Percentiles rank a stretch among this genome's conserved stretches.
Conservation (phyloP, 2,329 filamentous ascomycete species). For the Ceratocystis destructans region DNA sequence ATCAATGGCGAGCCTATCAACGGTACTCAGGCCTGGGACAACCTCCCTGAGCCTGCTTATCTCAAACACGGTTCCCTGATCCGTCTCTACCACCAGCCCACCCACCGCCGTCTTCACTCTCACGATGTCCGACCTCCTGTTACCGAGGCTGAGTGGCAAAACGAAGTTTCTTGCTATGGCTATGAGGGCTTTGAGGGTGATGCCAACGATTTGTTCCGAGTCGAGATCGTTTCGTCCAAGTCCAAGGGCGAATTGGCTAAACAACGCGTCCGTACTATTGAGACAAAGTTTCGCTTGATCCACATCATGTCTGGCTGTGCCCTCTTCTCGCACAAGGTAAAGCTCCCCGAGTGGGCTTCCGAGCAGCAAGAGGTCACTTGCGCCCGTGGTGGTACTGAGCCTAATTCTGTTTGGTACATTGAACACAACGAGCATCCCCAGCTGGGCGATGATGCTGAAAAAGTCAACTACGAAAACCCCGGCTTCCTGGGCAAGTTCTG, state of each 20-base stretch:
- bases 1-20: slow-evolving; percentile 62
- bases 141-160: slow-evolving; percentile 84
- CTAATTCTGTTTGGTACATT: slow-evolving; percentile 95
- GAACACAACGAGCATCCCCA: slow-evolving; percentile 78
- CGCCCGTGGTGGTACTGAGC: slow-evolving; percentile 75
- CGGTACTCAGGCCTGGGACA: slow-evolving; percentile 75
- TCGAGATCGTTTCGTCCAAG: slow-evolving; percentile 87
- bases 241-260: slow-evolving; percentile 69
- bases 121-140: slow-evolving; percentile 84
- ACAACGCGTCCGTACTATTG: slow-evolving; percentile 76
- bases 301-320: slow-evolving; percentile 95
- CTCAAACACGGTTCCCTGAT: slow-evolving; percentile 71
- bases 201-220: slow-evolving; percentile 86
- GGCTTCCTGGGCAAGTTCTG: slow-evolving; percentile 97
- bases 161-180: slow-evolving; percentile 91
- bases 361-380: slow-evolving; percentile 99
- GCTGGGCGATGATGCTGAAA: slow-evolving; percentile 63
- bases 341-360: slow-evolving; percentile 93
- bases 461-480: slow-evolving; percentile 88
- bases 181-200: slow-evolving; percentile 95
- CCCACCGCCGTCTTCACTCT: slow-evolving; percentile 82
- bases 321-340: slow-evolving; percentile 97
- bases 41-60: slow-evolving; percentile 47
- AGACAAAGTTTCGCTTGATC: slow-evolving; percentile 90
- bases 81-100: slow-evolving; percentile 70